Evolutionary conservation across 2,329 filamentous ascomycete genomes (phyloP).

Genomic region (Periconia sp.): DNA sequence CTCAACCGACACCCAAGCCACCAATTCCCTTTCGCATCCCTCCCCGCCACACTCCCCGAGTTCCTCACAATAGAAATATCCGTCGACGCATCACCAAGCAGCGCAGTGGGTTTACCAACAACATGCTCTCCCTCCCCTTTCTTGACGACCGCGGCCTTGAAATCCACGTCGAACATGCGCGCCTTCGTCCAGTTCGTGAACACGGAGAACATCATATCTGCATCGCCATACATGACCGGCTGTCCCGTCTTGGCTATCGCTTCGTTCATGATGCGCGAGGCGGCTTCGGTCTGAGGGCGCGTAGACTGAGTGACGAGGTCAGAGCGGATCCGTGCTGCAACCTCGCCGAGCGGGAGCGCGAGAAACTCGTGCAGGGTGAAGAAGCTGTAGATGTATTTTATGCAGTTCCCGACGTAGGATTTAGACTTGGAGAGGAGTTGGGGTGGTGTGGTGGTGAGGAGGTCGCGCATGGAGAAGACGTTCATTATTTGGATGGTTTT

Average conservation of each 20-base stretch:
- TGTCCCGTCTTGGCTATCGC: not conserved
- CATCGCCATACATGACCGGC: conserved; percentile 13
- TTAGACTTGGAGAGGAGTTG: conserved; percentile 15
- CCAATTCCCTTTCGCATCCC: conserved; percentile 25
- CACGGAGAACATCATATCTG: conserved; percentile 8
- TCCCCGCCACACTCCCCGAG: conserved; percentile 16
- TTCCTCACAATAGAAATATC: conserved; percentile 13
- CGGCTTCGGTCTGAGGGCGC: conserved; percentile 22
- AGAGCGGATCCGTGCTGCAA: conserved; percentile 28
- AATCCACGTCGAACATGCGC: conserved; percentile 21
- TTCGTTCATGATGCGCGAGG: conserved; percentile 1
- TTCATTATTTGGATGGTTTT: conserved; percentile 29
- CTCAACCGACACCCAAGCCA: conserved; percentile 14
- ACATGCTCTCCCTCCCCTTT: not conserved
- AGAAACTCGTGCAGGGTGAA: conserved; percentile 20
- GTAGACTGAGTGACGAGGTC: conserved; percentile 24
- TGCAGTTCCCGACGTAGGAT: conserved; percentile 25
- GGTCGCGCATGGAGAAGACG: conserved; percentile 28
- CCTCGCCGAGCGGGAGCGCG: conserved; percentile 20
- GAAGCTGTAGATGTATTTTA: conserved; percentile 7
- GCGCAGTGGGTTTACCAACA: conserved; percentile 7
- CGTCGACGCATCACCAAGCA: conserved; percentile 1
- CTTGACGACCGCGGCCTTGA: conserved; percentile 17
- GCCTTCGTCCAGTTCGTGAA: conserved; percentile 25
- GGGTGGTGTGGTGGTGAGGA: conserved; percentile 16